phyloP scores from a whole-genome alignment of 176 grass and related monocot species.

The Eremochloa ophiuroides region DNA sequence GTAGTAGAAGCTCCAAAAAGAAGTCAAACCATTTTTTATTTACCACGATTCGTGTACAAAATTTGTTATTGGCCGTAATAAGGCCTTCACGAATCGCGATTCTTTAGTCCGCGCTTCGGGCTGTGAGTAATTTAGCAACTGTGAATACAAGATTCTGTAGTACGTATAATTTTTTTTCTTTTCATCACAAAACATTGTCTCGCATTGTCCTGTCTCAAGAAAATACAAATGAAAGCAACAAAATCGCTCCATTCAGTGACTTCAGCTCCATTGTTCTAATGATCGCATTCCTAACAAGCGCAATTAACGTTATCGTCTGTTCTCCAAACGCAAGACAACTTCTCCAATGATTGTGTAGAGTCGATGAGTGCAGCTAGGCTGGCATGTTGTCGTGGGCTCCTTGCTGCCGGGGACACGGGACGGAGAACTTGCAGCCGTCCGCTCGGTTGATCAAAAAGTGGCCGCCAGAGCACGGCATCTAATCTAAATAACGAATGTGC shows the following conservation, averaged over 20 bases:
- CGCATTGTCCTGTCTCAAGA: background rate
- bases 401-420: background rate
- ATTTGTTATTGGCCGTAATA: constrained; percentile 10
- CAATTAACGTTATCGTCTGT: background rate
- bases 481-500: constrained; percentile 14
- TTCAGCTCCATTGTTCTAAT: background rate
- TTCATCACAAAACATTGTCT: background rate
- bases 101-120: constrained; percentile 3
- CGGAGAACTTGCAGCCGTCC: constrained; percentile 14
- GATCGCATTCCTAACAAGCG: background rate
- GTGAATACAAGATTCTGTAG: constrained; percentile 26
- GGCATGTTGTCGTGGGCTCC: background rate
- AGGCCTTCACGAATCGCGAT: constrained; percentile 28
- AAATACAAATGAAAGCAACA: constrained; percentile 3
- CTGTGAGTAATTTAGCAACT: constrained; percentile 23
- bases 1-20: background rate
- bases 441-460: background rate
- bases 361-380: background rate
- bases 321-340: background rate
- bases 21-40: background rate
- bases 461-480: background rate
- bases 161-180: background rate
- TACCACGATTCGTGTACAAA: constrained; percentile 39
- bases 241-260: background rate
- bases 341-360: constrained; percentile 5